Evolutionary conservation across 331 rosid species (phyloP).

Genomic region (Rosa hybrid): DNA sequence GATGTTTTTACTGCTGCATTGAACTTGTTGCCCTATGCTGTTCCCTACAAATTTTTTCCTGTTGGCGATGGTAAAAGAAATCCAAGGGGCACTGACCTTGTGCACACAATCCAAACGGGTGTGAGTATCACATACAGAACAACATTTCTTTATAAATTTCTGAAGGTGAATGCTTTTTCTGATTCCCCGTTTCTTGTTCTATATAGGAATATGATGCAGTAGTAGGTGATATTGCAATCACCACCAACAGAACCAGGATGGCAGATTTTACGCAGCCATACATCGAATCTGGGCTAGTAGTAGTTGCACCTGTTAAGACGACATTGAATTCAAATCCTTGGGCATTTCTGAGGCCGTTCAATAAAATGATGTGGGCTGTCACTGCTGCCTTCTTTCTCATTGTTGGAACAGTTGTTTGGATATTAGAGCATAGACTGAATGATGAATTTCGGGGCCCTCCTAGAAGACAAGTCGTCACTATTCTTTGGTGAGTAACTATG

Average conservation of each 20-base stretch:
- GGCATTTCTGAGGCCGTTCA: slow-evolving; percentile 80
- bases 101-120: slow-evolving; percentile 60
- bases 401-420: slow-evolving; percentile 77
- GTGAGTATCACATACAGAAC: slow-evolving; percentile 50
- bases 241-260: slow-evolving; percentile 68
- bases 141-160: slow-evolving; percentile 3
- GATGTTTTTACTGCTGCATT: slow-evolving; percentile 86
- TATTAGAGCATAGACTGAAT: slow-evolving; percentile 79
- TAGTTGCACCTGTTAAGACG: slow-evolving; percentile 60
- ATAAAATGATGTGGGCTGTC: slow-evolving; percentile 59
- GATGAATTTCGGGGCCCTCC: slow-evolving; percentile 94
- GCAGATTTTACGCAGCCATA: slow-evolving; percentile 88
- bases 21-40: slow-evolving; percentile 80
- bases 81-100: slow-evolving; percentile 67
- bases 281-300: slow-evolving; percentile 80
- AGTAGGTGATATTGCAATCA: slow-evolving; percentile 77
- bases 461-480: slow-evolving; percentile 56
- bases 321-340: slow-evolving; percentile 50
- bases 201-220: slow-evolving; percentile 69
- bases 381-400: slow-evolving; percentile 63
- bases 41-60: slow-evolving; percentile 61
- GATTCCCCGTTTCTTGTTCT: slow-evolving; percentile 26
- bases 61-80: slow-evolving; percentile 69
- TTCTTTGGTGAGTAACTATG: slow-evolving; percentile 59
- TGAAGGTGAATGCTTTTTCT: slow-evolving; percentile 27